Evolutionary conservation across 2,329 filamentous ascomycete species (phyloP), one percentile per base, ranked within the genome.

Genomic region (Xylariaceae sp.): DNA sequence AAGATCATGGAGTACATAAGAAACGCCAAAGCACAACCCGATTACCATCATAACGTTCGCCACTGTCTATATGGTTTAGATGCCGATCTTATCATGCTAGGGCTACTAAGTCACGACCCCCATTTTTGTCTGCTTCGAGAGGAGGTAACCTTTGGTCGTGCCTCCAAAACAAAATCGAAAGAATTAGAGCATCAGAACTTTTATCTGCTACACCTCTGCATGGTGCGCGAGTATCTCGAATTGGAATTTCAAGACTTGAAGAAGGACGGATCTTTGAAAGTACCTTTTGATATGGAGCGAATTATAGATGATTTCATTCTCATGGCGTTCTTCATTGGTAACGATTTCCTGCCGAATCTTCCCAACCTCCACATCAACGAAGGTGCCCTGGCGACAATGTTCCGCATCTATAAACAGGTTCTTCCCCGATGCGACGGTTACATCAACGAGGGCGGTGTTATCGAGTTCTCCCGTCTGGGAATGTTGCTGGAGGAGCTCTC

Each of bases 1-100:
- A 99, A 99, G 79, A 96, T 99, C 76, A 99, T 99, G 95, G 96
- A 99, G 76, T 99, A 99, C 75, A 99, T 99, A 74, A 90, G 95
- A 66, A 91, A 96, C 75, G 91, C 95, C 60, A 98, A 98, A 80
- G 92, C 93, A 47, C 95, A 99, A 74, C 90, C 90, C 2, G 86
- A 88, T 61, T 99, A 99, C 75, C 88, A 96, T 73, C 84, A 91
- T 48, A 98, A 99, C 69, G 86, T 96, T 60, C 90, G 95, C 55
- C 95, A 99, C 76, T 99, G 96, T 75, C 81, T 99, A 61, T 99
- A 99, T 75, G 96, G 96, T 20, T 83, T 99, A 48, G 95, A 99
- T 76, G 95, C 95, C 44, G 95, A 99, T 79, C 79, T 99, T 62
- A 99, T 99, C 79, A 99, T 99, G 96, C 78, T 99, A 76, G 95